These are phyloP conservation scores for Biscogniauxia sp. DNA, from an alignment of 2,329 filamentous ascomycete species.

Conservation along the genomic window DNA sequence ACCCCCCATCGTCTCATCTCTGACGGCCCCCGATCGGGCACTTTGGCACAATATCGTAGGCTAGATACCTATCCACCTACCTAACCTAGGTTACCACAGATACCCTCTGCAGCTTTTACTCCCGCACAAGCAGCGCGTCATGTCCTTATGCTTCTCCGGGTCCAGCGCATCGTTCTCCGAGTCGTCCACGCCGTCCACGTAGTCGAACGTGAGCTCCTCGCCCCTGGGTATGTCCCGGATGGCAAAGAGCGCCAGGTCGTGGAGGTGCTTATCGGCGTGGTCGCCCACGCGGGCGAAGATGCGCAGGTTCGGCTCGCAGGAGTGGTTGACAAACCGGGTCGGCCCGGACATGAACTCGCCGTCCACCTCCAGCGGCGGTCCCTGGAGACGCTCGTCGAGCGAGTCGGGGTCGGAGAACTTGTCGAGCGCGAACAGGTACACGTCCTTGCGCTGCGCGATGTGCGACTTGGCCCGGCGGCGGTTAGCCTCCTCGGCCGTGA, in stretches of 20 bases:
- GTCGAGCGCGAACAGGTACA: constrained; percentile 79
- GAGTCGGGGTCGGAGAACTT: constrained; percentile 66
- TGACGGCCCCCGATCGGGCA: too few relatives aligned
- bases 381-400: constrained; percentile 54
- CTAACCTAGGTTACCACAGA: constrained; percentile 53
- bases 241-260: constrained; percentile 76
- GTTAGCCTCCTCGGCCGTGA: constrained; percentile 63
- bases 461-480: constrained; percentile 57
- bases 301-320: constrained; percentile 73
- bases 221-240: constrained; percentile 61
- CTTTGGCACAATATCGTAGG: too few relatives aligned
- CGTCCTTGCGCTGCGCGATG: constrained; percentile 63
- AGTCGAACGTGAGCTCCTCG: constrained; percentile 78
- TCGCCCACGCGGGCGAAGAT: constrained; percentile 80
- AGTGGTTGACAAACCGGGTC: constrained; percentile 81
- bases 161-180: constrained; percentile 49
- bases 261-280: constrained; percentile 69
- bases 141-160: constrained; percentile 47
- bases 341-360: constrained; percentile 77
- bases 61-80: not conserved
- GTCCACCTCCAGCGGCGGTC: constrained; percentile 58
- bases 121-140: constrained; percentile 62
- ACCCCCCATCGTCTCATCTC: too few relatives aligned
- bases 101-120: constrained; percentile 65
- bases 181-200: constrained; percentile 63